These are phyloP conservation scores for Saccharomycopsis olivae DNA, from an alignment of 805 yeast species.

Conservation along the genomic window DNA sequence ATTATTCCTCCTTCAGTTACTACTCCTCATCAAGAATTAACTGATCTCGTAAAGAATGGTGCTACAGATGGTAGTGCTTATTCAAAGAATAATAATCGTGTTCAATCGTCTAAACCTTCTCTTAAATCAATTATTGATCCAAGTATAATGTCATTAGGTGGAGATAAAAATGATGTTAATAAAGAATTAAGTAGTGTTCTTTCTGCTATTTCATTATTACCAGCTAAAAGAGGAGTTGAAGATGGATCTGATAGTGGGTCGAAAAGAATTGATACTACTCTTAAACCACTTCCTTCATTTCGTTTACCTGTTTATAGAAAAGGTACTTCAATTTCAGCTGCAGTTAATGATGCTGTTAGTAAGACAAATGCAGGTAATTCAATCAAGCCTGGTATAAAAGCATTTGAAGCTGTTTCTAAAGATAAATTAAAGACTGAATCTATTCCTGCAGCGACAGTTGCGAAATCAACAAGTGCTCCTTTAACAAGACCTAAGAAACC, in stretches of 20 bases:
- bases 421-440: too few species aligned
- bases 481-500: conserved; percentile 6
- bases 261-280: not conserved
- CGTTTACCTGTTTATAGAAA: conserved; percentile 11
- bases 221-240: conserved; percentile 18
- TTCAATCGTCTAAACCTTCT: not conserved
- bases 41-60: conserved; percentile 5
- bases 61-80: not conserved
- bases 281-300: conserved; percentile 7
- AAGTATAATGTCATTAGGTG: not conserved
- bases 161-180: not conserved
- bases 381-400: conserved; percentile 2
- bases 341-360: not conserved
- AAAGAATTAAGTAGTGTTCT: conserved; percentile 2
- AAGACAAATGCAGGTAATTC: not conserved
- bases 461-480: not conserved
- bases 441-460: not conserved
- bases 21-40: conserved; percentile 10
- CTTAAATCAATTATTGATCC: conserved; percentile 2
- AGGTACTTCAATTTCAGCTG: not conserved
- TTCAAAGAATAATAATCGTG: not conserved
- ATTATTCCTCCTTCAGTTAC: conserved; percentile 7
- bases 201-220: conserved; percentile 9
- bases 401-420: not conserved
- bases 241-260: not conserved